Percentiles rank a stretch among this genome's conserved stretches.
Evolutionary conservation across 139 green algal genomes (phyloP).

Genomic region (Choricystis sp.): DNA sequence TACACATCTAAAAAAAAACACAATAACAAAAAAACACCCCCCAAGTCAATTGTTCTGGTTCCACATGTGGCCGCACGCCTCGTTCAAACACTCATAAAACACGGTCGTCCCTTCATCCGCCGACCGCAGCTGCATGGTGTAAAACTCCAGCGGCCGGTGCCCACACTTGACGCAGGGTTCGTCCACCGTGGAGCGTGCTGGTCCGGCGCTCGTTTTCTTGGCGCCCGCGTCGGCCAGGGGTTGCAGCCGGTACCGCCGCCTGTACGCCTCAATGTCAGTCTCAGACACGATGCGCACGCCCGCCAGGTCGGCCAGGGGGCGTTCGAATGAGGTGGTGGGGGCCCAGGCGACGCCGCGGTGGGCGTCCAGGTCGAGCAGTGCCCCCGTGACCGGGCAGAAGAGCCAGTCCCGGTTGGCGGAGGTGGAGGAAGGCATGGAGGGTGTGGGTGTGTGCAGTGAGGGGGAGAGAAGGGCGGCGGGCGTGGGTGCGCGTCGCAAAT

Average conservation of each 20-base stretch:
- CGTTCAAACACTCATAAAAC: constrained; percentile 87
- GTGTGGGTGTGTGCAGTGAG: too few relatives aligned
- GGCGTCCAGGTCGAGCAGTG: constrained; percentile 18
- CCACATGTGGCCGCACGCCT: constrained; percentile 42
- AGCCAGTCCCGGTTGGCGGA: constrained; percentile 17
- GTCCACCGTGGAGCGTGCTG: constrained; percentile 25
- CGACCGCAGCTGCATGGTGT: constrained; percentile 83
- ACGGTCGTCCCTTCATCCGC: constrained; percentile 81
- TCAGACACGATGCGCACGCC: constrained; percentile 5
- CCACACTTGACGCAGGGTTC: constrained; percentile 68
- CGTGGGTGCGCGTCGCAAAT: too few relatives aligned
- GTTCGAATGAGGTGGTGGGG: neutral
- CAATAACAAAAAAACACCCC: neutral
- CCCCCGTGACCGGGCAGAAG: constrained; percentile 27
- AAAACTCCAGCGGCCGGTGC: constrained; percentile 61
- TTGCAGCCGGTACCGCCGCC: constrained; percentile 46
- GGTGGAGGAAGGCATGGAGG: too few relatives aligned
- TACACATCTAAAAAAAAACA: neutral
- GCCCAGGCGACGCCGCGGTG: constrained; percentile 5
- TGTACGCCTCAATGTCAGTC: constrained; percentile 36
- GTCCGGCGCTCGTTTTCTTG: constrained; percentile 25
- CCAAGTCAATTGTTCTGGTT: constrained; percentile 25
- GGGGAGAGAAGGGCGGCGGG: too few relatives aligned
- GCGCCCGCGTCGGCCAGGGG: constrained; percentile 42
- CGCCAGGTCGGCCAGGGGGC: constrained; percentile 14